phyloP scores from a whole-genome alignment of 2,329 filamentous ascomycete species.

The Penicillium expansum region DNA sequence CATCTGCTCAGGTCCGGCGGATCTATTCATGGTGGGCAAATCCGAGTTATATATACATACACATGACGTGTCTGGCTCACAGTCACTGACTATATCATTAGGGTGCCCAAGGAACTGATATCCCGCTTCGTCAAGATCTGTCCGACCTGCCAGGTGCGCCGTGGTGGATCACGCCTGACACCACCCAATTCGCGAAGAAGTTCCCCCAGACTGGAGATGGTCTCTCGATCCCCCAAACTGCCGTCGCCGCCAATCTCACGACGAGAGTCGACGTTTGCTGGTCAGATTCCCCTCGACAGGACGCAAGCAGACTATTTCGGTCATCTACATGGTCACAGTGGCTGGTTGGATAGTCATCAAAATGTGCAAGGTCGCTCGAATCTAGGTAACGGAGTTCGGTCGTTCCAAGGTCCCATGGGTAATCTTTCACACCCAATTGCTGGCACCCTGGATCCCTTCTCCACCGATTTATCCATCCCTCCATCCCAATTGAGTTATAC shows the following conservation, averaged over 20 bases:
- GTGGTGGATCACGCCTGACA: slow-evolving; percentile 43
- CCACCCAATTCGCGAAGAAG: slow-evolving; percentile 41
- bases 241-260: slow-evolving; percentile 38
- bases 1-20: slow-evolving; percentile 50
- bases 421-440: slow-evolving; percentile 28
- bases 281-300: slow-evolving; percentile 26
- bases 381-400: slow-evolving; percentile 22
- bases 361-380: slow-evolving; percentile 22
- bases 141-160: slow-evolving; percentile 49
- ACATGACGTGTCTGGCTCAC: not conserved
- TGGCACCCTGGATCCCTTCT: slow-evolving; percentile 30
- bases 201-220: slow-evolving; percentile 38
- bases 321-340: slow-evolving; percentile 26
- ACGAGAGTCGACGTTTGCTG: slow-evolving; percentile 36
- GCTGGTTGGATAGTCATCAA: slow-evolving; percentile 32
- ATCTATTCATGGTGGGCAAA: slow-evolving; percentile 50
- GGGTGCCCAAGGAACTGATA: slow-evolving; percentile 53
- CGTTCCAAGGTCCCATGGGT: slow-evolving; percentile 24
- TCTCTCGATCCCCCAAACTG: slow-evolving; percentile 35
- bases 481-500: slow-evolving; percentile 31
- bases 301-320: slow-evolving; percentile 31
- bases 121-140: slow-evolving; percentile 53
- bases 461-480: slow-evolving; percentile 29
- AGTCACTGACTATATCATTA: slow-evolving; percentile 21
- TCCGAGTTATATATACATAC: not conserved